Evolutionary conservation across 345 rosid genomes (phyloP).

Genomic region (Rhizophora mangle): DNA sequence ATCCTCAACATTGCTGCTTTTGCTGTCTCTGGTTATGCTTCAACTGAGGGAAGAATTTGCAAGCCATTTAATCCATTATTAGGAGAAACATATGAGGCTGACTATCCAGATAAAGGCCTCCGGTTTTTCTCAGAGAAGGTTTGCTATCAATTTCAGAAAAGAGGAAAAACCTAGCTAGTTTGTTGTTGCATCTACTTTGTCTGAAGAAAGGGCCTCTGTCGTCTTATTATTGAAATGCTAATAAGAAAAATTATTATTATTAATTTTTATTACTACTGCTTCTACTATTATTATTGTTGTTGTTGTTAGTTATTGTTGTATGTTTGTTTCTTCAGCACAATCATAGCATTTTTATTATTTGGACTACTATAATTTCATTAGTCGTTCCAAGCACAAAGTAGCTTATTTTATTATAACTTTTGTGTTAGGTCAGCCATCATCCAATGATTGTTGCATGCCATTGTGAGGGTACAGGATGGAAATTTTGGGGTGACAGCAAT

Average conservation of each 20-base stretch:
- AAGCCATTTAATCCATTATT: conserved; percentile 96
- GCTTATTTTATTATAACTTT: background rate
- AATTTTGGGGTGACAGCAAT: conserved; percentile 95
- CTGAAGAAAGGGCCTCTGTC: no score
- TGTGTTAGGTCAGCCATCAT: conserved; percentile 97
- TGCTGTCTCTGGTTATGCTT: conserved; percentile 96
- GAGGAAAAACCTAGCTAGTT: no score
- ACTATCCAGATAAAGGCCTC: conserved; percentile 89
- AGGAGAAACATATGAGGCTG: conserved; percentile 98
- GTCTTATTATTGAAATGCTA: no score
- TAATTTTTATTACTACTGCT: no score
- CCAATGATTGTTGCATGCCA: conserved; percentile 98
- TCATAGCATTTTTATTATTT: background rate
- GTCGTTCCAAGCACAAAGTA: conserved; percentile 3
- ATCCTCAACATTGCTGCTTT: conserved; percentile 97
- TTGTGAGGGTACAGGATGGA: conserved; percentile 98
- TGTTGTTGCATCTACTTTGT: no score
- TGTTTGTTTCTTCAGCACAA: no score
- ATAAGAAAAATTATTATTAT: no score
- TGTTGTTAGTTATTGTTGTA: no score
- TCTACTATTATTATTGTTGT: no score
- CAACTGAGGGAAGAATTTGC: conserved; percentile 94
- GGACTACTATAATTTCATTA: background rate
- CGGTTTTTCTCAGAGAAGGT: conserved; percentile 96
- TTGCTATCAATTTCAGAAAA: conserved; percentile 14